Conservation (phyloP, 2,329 filamentous ascomycete species). For the Aspergillus sp. region DNA sequence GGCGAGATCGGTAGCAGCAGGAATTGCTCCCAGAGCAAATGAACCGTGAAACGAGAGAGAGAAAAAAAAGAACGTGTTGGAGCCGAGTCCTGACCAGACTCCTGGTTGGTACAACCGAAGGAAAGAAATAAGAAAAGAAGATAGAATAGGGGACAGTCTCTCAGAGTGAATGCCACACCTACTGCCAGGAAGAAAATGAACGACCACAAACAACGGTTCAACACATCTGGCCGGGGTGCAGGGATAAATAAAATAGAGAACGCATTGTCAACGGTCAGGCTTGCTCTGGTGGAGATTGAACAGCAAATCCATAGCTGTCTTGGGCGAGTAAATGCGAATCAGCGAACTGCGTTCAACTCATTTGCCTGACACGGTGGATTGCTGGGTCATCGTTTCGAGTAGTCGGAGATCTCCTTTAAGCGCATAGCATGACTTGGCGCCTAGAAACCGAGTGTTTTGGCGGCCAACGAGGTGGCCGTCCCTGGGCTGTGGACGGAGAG, state of each 20-base stretch:
- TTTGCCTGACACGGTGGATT: conserved; percentile 21
- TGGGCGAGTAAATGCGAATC: neutral
- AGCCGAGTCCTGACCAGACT: conserved; percentile 23
- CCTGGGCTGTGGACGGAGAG: neutral
- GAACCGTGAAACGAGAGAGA: neutral
- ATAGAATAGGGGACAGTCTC: conserved; percentile 15
- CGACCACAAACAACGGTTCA: neutral
- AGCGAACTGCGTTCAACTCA: conserved; percentile 9
- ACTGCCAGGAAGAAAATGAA: conserved; percentile 9
- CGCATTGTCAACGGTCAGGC: neutral
- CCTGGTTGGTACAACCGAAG: conserved; percentile 4
- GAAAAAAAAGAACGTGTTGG: conserved; percentile 18
- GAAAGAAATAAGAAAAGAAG: conserved; percentile 12
- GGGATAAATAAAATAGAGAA: neutral
- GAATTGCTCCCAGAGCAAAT: conserved; percentile 5
- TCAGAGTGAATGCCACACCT: conserved; percentile 12
- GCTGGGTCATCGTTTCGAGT: conserved; percentile 5
- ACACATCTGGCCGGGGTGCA: conserved; percentile 2
- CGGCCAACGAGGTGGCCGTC: conserved; percentile 4
- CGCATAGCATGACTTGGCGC: conserved; percentile 9
- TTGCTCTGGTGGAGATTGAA: neutral
- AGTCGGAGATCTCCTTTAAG: conserved; percentile 5
- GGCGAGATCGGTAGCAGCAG: neutral
- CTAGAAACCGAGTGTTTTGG: neutral
- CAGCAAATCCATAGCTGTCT: neutral